phyloP scores from a whole-genome alignment of 108 stramenopile species.

The Nitzschia sp. region DNA sequence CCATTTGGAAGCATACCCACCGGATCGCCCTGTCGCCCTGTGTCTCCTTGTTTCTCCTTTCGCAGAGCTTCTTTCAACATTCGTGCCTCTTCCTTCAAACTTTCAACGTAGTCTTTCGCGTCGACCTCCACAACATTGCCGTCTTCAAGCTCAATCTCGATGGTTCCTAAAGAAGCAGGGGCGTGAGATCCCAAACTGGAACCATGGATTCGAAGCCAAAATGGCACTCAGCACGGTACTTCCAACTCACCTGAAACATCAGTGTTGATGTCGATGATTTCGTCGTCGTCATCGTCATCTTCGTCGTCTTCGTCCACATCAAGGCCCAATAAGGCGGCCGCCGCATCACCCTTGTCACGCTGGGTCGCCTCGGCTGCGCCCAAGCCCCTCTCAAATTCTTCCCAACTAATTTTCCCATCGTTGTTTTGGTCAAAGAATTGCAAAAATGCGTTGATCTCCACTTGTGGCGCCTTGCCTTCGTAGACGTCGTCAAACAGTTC shows the following conservation, averaged over 20 bases:
- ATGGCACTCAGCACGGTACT: no score
- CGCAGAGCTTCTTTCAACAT: slow-evolving; percentile 74
- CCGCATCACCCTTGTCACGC: slow-evolving; percentile 5
- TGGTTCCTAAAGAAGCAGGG: slow-evolving; percentile 50
- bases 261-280: slow-evolving; percentile 20
- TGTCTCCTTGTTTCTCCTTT: slow-evolving; percentile 38
- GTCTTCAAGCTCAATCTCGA: slow-evolving; percentile 79
- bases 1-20: neutral
- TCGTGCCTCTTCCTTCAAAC: slow-evolving; percentile 73
- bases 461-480: slow-evolving; percentile 52
- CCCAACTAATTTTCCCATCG: slow-evolving; percentile 85
- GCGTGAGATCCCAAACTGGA: no score
- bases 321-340: slow-evolving; percentile 10
- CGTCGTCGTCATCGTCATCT: slow-evolving; percentile 50
- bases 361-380: slow-evolving; percentile 33
- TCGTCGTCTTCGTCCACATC: slow-evolving; percentile 27
- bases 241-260: slow-evolving; percentile 28
- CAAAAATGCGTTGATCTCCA: slow-evolving; percentile 79
- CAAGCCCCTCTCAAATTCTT: slow-evolving; percentile 82
- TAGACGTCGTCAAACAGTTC: slow-evolving; percentile 72
- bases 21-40: neutral
- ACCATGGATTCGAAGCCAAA: no score
- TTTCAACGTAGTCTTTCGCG: slow-evolving; percentile 82
- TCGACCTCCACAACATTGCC: slow-evolving; percentile 82
- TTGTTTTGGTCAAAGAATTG: slow-evolving; percentile 86